Conservation (phyloP, 139 green algal genomes). For the Picochlorum costavermella region DNA sequence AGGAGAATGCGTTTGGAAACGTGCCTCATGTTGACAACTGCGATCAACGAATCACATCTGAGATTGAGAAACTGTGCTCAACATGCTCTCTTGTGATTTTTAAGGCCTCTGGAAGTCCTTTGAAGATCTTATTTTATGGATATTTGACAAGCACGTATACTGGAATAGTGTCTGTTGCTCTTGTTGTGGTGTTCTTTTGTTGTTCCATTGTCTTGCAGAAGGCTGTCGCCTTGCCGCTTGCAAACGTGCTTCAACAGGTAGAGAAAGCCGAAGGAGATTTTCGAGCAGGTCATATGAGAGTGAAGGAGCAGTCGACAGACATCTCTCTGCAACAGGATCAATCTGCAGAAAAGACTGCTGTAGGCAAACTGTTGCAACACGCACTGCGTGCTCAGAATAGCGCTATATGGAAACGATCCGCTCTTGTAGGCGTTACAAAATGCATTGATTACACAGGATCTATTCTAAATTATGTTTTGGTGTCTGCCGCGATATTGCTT, state of each 20-base stretch:
- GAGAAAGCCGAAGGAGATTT: slow-evolving; percentile 47
- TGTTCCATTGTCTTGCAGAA: slow-evolving; percentile 28
- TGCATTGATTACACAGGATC: slow-evolving; percentile 43
- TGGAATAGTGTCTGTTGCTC: slow-evolving; percentile 21
- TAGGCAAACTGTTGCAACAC: slow-evolving; percentile 9
- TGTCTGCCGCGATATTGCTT: slow-evolving; percentile 42
- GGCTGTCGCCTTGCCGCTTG: slow-evolving; percentile 35
- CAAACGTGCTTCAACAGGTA: slow-evolving; percentile 34
- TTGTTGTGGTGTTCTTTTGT: slow-evolving; percentile 41
- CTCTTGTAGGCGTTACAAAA: slow-evolving; percentile 31
- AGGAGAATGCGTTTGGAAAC: slow-evolving; percentile 10
- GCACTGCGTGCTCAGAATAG: slow-evolving; percentile 30
- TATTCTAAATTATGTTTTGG: slow-evolving; percentile 48
- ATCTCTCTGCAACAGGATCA: slow-evolving; percentile 18
- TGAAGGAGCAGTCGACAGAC: slow-evolving; percentile 28
- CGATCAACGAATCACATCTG: slow-evolving; percentile 71
- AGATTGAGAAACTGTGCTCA: slow-evolving; percentile 34
- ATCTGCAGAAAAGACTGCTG: slow-evolving; percentile 23
- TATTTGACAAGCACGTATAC: slow-evolving; percentile 29
- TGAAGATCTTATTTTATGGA: slow-evolving; percentile 30
- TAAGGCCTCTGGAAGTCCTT: slow-evolving; percentile 26
- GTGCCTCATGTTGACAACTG: slow-evolving; percentile 60
- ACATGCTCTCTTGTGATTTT: slow-evolving; percentile 2
- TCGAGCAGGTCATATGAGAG: slow-evolving; percentile 25
- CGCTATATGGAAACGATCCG: slow-evolving; percentile 23